Evolutionary conservation across 1,139 yeast genomes (phyloP).

Genomic region (Hemisphaericaspora subhashii): DNA sequence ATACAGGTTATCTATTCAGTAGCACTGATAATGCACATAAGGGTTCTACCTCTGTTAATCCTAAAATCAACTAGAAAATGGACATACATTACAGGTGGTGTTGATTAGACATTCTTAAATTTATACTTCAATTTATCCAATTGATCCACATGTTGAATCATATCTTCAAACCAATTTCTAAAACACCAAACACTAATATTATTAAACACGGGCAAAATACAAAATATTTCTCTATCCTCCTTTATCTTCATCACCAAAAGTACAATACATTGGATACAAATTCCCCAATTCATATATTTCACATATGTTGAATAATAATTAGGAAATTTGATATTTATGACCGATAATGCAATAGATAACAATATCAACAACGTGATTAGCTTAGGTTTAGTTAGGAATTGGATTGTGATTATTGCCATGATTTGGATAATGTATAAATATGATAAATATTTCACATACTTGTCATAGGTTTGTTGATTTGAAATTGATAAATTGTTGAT

Average conservation of each 20-base stretch:
- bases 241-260: constrained; percentile 4
- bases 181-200: constrained; percentile 15
- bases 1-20: not conserved
- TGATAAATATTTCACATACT: constrained; percentile 6
- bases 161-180: constrained; percentile 15
- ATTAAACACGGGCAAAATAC: constrained; percentile 19
- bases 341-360: constrained; percentile 7
- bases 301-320: not conserved
- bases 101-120: constrained; percentile 22
- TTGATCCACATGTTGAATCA: constrained; percentile 14
- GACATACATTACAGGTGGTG: not conserved
- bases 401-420: constrained; percentile 1
- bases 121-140: constrained; percentile 21
- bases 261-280: constrained; percentile 6
- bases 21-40: not conserved
- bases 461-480: constrained; percentile 9
- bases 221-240: constrained; percentile 5
- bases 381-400: not conserved
- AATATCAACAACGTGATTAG: constrained; percentile 2
- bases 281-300: constrained; percentile 9
- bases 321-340: constrained; percentile 5
- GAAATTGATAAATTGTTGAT: constrained; percentile 14
- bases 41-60: not conserved
- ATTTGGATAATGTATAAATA: constrained; percentile 9
- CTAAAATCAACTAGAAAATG: too few species aligned